phyloP scores from a whole-genome alignment of 2,329 filamentous ascomycete species.

The Fusarium chlamydosporum region DNA sequence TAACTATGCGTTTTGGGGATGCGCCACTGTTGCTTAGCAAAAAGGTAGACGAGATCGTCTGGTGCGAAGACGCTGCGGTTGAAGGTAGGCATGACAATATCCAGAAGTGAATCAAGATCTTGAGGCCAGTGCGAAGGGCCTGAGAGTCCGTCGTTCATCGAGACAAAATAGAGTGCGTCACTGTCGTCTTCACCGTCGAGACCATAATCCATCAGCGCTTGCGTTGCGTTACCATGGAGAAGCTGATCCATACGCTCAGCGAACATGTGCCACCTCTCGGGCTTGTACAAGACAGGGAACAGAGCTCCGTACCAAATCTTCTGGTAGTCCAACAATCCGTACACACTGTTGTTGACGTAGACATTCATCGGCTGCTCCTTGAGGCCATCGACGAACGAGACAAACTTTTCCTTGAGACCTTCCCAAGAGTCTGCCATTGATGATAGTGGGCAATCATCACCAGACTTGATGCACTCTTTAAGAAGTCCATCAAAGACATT shows the following conservation, averaged over 20 bases:
- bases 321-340: constrained; percentile 57
- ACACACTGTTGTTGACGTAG: constrained; percentile 59
- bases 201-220: constrained; percentile 56
- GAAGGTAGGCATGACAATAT: constrained; percentile 54
- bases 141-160: constrained; percentile 50
- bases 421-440: constrained; percentile 56
- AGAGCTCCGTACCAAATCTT: constrained; percentile 56
- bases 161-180: constrained; percentile 50
- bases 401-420: constrained; percentile 53
- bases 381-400: constrained; percentile 54
- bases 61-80: constrained; percentile 53
- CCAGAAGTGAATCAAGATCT: constrained; percentile 52
- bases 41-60: constrained; percentile 52
- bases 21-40: constrained; percentile 52
- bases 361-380: constrained; percentile 58
- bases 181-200: constrained; percentile 31
- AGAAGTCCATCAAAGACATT: constrained; percentile 53
- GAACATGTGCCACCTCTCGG: constrained; percentile 55
- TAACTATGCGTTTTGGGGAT: constrained; percentile 52
- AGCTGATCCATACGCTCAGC: constrained; percentile 55
- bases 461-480: constrained; percentile 59
- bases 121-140: constrained; percentile 53
- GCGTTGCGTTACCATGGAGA: constrained; percentile 59
- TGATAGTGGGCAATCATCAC: constrained; percentile 61
- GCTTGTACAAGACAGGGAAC: constrained; percentile 58